These are phyloP conservation scores for Teratosphaeria pseudoeucalypti DNA, from an alignment of 2,329 filamentous ascomycete genomes.

Conservation along the genomic window DNA sequence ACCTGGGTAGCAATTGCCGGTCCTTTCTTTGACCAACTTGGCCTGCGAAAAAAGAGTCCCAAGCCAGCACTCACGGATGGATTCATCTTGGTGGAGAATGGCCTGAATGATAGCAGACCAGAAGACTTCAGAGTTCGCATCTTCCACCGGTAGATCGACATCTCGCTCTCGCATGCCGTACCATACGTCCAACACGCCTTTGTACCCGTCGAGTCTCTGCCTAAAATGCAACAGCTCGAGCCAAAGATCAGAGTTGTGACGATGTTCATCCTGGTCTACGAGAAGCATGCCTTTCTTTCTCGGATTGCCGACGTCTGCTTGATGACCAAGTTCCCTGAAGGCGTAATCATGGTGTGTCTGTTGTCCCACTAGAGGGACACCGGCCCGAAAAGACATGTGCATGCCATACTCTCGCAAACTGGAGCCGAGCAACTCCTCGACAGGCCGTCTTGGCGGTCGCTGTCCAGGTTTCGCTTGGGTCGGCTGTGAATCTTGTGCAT, in stretches of 20 bases:
- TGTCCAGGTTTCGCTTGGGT: not conserved
- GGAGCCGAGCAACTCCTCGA: not conserved
- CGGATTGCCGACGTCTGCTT: constrained; percentile 19
- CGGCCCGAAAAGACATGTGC: constrained; percentile 7
- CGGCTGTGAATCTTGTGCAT: not conserved
- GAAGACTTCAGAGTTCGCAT: constrained; percentile 30
- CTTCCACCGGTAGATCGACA: constrained; percentile 31
- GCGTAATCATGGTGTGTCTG: not conserved
- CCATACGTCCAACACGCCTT: constrained; percentile 37
- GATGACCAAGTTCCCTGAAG: constrained; percentile 17
- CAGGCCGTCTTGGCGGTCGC: not conserved
- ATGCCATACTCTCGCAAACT: constrained; percentile 6
- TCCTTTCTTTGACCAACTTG: constrained; percentile 28
- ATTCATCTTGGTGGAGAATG: constrained; percentile 16
- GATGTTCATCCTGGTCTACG: constrained; percentile 22
- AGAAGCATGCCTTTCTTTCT: constrained; percentile 14
- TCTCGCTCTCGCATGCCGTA: constrained; percentile 26
- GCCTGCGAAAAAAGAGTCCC: constrained; percentile 31
- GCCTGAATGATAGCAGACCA: constrained; percentile 38
- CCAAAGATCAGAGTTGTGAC: constrained; percentile 29
- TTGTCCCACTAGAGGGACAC: constrained; percentile 3
- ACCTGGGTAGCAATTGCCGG: constrained; percentile 24
- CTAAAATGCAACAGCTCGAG: constrained; percentile 30
- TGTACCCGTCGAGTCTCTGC: constrained; percentile 30
- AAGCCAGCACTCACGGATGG: constrained; percentile 8